phyloP scores from a whole-genome alignment of 441 rosid species.

The Pelargonium myrrhifolium region DNA sequence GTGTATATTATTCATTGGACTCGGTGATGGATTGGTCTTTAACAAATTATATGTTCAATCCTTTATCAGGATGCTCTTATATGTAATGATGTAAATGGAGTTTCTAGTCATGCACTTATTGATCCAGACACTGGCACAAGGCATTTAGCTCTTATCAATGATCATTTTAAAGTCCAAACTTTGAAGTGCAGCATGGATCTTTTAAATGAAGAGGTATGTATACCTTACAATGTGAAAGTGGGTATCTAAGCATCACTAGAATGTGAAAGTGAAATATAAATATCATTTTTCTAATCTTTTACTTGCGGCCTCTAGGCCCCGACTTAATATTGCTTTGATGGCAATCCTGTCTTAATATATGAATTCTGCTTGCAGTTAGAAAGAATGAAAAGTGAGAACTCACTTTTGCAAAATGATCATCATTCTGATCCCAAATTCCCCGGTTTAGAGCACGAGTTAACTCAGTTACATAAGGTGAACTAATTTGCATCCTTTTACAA shows the following conservation, averaged over 20 bases:
- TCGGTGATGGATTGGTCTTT: slow-evolving; percentile 4
- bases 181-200: slow-evolving; percentile 86
- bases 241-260: background rate
- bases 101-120: slow-evolving; percentile 25
- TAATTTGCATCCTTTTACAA: slow-evolving; percentile 6
- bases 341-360: slow-evolving; percentile 9
- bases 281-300: background rate
- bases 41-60: slow-evolving; percentile 21
- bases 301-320: background rate
- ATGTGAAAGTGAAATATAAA: slow-evolving; percentile 3
- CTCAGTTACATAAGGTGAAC: slow-evolving; percentile 64
- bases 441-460: slow-evolving; percentile 53
- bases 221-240: slow-evolving; percentile 5
- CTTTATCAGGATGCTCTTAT: slow-evolving; percentile 42
- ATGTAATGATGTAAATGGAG: slow-evolving; percentile 36
- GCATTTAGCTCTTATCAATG: slow-evolving; percentile 46
- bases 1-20: slow-evolving; percentile 6
- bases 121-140: slow-evolving; percentile 43
- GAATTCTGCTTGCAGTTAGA: slow-evolving; percentile 50
- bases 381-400: slow-evolving; percentile 90
- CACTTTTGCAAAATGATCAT: slow-evolving; percentile 44
- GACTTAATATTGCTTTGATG: slow-evolving; percentile 9
- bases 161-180: slow-evolving; percentile 54
- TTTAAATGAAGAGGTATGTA: slow-evolving; percentile 70
- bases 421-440: slow-evolving; percentile 51